phyloP scores from a whole-genome alignment of 2,329 filamentous ascomycete genomes.

The Ophiostoma novo-ulmi region DNA sequence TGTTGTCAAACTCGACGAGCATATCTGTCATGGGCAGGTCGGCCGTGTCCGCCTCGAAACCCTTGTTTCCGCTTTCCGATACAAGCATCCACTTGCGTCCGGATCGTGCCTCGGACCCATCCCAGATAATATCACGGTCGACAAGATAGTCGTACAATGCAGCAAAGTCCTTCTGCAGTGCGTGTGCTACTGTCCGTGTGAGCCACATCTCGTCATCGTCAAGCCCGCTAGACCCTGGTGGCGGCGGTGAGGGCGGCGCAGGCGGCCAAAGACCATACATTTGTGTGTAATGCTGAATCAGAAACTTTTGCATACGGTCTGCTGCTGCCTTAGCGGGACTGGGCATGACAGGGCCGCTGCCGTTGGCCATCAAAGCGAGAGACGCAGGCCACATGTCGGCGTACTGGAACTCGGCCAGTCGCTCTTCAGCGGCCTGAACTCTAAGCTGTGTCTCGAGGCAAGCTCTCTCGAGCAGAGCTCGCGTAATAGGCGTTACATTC shows the following conservation, averaged over 20 bases:
- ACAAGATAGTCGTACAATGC: conserved; percentile 67
- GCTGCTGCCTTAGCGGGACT: conserved; percentile 50
- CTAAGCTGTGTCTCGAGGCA: conserved; percentile 58
- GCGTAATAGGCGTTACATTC: conserved; percentile 55
- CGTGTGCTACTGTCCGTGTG: conserved; percentile 51
- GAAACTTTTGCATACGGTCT: conserved; percentile 56
- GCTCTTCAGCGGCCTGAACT: conserved; percentile 57
- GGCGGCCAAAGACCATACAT: conserved; percentile 58
- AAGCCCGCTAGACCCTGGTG: conserved; percentile 24
- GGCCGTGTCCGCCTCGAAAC: conserved; percentile 45
- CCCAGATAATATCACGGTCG: conserved; percentile 61
- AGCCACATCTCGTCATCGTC: conserved; percentile 53
- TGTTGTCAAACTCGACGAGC: conserved; percentile 60
- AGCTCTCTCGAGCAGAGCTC: conserved; percentile 57
- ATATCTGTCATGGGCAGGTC: conserved; percentile 63
- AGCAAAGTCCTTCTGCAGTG: conserved; percentile 61
- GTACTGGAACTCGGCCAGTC: conserved; percentile 56
- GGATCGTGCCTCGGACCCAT: conserved; percentile 55
- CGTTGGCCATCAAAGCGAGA: conserved; percentile 31
- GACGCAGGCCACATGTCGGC: conserved; percentile 54
- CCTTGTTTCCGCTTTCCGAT: conserved; percentile 41
- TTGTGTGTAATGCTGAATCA: conserved; percentile 52
- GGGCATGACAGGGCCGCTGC: conserved; percentile 32
- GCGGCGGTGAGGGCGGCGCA: conserved; percentile 24
- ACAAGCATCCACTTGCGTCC: conserved; percentile 62